Percentiles rank a stretch among this genome's conserved stretches.
Conservation (phyloP, 148 eudicot genomes). For the Simmondsia chinensis region DNA sequence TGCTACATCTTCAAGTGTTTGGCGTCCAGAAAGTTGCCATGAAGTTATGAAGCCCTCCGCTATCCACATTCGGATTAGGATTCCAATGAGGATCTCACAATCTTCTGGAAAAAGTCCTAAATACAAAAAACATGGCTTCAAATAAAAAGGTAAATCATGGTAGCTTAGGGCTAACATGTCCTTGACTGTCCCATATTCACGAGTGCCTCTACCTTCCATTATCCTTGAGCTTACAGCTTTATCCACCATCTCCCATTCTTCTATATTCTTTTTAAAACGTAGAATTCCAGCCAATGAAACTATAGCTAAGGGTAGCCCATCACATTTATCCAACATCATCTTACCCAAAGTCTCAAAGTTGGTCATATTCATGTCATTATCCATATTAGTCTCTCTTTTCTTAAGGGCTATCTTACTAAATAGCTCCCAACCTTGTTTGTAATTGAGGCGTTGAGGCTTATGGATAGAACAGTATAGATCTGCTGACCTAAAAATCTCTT, state of each 20-base stretch:
- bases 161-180: constrained; percentile 6
- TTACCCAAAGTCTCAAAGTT: constrained; percentile 4
- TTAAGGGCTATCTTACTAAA: constrained; percentile 5
- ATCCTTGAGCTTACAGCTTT: constrained; percentile 4
- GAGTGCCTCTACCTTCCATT: too few species aligned
- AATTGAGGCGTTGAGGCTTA: neutral
- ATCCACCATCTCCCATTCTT: constrained; percentile 4
- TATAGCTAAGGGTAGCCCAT: constrained; percentile 8
- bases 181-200: neutral
- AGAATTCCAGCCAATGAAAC: constrained; percentile 5
- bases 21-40: neutral
- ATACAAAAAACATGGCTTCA: constrained; percentile 12
- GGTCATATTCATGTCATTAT: neutral
- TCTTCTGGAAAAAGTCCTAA: constrained; percentile 7
- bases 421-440: neutral
- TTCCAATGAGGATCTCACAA: neutral
- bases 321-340: constrained; percentile 12
- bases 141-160: too few species aligned
- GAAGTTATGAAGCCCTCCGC: constrained; percentile 7
- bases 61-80: neutral
- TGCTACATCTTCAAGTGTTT: constrained; percentile 7
- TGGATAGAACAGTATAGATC: neutral
- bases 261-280: neutral
- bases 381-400: neutral
- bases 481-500: neutral